These are phyloP conservation scores for Ophiostoma populinum DNA, from an alignment of 2,329 filamentous ascomycete genomes.

Conservation along the genomic window DNA sequence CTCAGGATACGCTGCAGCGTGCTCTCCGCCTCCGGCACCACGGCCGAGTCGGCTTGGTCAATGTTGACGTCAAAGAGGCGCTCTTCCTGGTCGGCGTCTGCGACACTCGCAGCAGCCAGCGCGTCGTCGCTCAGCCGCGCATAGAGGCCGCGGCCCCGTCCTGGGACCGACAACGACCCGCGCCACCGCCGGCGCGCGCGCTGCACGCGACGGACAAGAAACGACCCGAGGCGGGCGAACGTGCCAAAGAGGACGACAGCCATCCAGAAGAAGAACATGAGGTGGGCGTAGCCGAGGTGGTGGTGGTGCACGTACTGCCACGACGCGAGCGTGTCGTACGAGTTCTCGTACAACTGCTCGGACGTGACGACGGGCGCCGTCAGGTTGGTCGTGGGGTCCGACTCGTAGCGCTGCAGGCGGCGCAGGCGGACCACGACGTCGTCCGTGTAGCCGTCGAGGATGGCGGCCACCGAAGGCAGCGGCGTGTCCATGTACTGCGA, in stretches of 20 bases:
- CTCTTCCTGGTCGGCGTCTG: neutral
- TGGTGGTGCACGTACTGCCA: neutral
- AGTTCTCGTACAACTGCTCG: constrained; percentile 17
- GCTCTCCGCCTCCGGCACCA: too few relatives aligned
- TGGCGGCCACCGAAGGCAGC: constrained; percentile 18
- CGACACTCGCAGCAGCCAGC: too few relatives aligned
- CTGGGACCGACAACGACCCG: too few relatives aligned
- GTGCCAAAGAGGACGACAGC: constrained; percentile 15
- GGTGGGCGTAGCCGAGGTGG: neutral
- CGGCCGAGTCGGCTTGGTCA: neutral
- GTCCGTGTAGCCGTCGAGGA: constrained; percentile 19
- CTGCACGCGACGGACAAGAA: neutral
- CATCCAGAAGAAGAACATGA: constrained; percentile 23
- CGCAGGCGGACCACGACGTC: constrained; percentile 17
- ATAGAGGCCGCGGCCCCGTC: neutral
- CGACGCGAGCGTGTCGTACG: constrained; percentile 22
- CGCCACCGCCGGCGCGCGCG: neutral
- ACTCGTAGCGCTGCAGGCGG: constrained; percentile 17
- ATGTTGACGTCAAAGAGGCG: neutral
- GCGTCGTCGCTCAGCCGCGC: neutral
- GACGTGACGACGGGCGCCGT: constrained; percentile 20
- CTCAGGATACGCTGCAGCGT: neutral
- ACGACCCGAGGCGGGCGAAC: neutral
- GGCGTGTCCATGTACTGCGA: constrained; percentile 10
- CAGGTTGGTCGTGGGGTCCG: constrained; percentile 8